Evolutionary conservation across 1,284 basidiomycete genomes (phyloP).

Genomic region (Boletus hoseneyae): DNA sequence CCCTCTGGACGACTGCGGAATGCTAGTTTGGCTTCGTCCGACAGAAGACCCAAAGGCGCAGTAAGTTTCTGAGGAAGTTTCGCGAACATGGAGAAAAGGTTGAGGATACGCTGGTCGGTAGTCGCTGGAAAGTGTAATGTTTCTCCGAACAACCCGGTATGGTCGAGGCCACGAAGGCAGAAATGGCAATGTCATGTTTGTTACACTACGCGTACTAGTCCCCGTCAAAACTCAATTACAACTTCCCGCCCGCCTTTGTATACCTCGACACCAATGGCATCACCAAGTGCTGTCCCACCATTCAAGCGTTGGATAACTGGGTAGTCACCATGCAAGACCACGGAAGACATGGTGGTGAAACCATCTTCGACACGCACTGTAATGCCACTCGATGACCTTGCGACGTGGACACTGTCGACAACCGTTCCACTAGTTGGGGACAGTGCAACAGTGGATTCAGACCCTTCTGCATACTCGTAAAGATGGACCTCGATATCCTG

Average conservation of each 20-base stretch:
- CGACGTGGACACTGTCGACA: constrained; percentile 6
- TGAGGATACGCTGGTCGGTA: not conserved
- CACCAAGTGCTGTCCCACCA: constrained; percentile 11
- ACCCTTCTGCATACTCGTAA: constrained; percentile 31
- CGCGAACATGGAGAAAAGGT: constrained; percentile 46
- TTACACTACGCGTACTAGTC: not conserved
- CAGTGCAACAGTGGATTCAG: constrained; percentile 11
- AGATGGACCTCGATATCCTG: constrained; percentile 35
- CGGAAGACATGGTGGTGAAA: constrained; percentile 9
- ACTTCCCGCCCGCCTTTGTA: constrained; percentile 8
- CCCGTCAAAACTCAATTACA: constrained; percentile 11
- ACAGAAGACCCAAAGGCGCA: constrained; percentile 76
- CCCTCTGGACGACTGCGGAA: constrained; percentile 81
- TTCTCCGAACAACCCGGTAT: not conserved
- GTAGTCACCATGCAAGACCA: constrained; percentile 19
- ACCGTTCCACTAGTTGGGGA: constrained; percentile 9
- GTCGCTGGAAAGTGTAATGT: not conserved
- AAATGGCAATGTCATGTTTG: no score
- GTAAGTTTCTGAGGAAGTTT: constrained; percentile 67
- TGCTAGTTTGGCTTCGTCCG: constrained; percentile 84
- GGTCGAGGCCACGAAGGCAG: not conserved
- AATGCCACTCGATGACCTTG: constrained; percentile 12
- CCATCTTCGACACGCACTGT: constrained; percentile 5
- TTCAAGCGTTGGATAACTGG: constrained; percentile 8
- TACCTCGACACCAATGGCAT: constrained; percentile 3